Evolutionary conservation across 768 basidiomycete genomes (phyloP).

Genomic region (Trametes sanguinea): DNA sequence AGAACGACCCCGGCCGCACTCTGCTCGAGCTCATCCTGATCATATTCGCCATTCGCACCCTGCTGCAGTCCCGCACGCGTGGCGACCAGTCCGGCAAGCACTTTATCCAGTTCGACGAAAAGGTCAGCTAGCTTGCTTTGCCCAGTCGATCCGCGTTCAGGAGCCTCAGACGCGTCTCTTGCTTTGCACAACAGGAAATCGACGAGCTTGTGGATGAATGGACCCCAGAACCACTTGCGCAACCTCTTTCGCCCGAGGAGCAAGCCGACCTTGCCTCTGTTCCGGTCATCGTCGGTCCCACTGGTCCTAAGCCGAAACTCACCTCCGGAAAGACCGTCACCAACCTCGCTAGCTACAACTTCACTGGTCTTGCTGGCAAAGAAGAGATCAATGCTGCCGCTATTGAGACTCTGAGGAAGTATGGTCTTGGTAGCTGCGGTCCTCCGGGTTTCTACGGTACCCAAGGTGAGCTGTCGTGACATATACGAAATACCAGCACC

Average conservation of each 20-base stretch:
- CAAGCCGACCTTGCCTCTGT: constrained; percentile 69
- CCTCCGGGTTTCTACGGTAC: constrained; percentile 98
- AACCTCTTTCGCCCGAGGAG: constrained; percentile 59
- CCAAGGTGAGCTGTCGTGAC: constrained; percentile 57
- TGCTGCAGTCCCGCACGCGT: constrained; percentile 87
- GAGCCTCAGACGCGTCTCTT: background rate
- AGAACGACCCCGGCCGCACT: constrained; percentile 93
- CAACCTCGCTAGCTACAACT: constrained; percentile 92
- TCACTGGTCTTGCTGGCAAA: constrained; percentile 85
- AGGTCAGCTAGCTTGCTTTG: constrained; percentile 50
- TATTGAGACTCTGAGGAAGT: constrained; percentile 80
- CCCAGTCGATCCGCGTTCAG: background rate
- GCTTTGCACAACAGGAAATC: constrained; percentile 68
- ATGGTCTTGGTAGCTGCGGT: constrained; percentile 93
- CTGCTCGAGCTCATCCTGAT: constrained; percentile 87
- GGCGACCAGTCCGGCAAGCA: constrained; percentile 83
- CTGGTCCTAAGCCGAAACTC: constrained; percentile 82
- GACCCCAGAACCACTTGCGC: constrained; percentile 81
- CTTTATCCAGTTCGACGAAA: constrained; percentile 89
- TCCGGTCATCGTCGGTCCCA: constrained; percentile 77
- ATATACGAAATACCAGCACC: too few relatives aligned
- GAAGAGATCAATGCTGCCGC: constrained; percentile 86
- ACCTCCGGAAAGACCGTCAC: constrained; percentile 72
- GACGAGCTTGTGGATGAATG: constrained; percentile 97
- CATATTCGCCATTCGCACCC: constrained; percentile 84